A percentile compares a stretch with the other conserved stretches of the same genome.
These are phyloP conservation scores for Ogataea wickerhamii DNA, from an alignment of 805 yeast genomes.

Conservation along the genomic window DNA sequence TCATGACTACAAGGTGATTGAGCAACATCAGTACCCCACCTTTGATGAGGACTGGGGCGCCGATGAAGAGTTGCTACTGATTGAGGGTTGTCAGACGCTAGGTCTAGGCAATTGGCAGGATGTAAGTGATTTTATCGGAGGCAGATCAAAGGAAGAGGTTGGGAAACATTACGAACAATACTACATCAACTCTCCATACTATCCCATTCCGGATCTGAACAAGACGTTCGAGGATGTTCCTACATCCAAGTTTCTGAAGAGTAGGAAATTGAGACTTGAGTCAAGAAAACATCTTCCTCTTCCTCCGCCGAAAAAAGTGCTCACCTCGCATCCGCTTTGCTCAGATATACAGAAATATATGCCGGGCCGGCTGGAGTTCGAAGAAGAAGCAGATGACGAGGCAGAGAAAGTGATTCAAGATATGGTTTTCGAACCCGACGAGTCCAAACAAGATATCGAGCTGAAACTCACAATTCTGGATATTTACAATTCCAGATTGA, in stretches of 20 bases:
- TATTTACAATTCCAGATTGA: conserved; percentile 83
- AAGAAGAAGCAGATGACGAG: conserved; percentile 93
- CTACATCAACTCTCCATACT: conserved; percentile 64
- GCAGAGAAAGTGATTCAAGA: conserved; percentile 94
- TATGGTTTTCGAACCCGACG: conserved; percentile 94
- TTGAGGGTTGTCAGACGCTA: conserved; percentile 87
- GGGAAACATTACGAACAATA: conserved; percentile 72
- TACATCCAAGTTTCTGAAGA: conserved; percentile 64
- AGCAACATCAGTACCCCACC: conserved; percentile 93
- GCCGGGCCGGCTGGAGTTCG: conserved; percentile 98
- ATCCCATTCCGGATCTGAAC: conserved; percentile 87
- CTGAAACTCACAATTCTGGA: conserved; percentile 83
- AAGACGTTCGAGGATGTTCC: conserved; percentile 60
- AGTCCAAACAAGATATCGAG: conserved; percentile 82
- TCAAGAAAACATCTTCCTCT: conserved; percentile 65
- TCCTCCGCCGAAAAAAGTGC: conserved; percentile 84
- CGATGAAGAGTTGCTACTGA: conserved; percentile 84
- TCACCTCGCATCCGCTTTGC: conserved; percentile 91
- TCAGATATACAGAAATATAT: conserved; percentile 96
- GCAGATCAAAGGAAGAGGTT: conserved; percentile 87
- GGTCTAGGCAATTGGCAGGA: conserved; percentile 99
- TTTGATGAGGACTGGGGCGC: conserved; percentile 95
- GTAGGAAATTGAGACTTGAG: conserved; percentile 70
- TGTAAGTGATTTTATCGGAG: conserved; percentile 93
- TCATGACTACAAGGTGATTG: conserved; percentile 89